A percentile compares a stretch with the other conserved stretches of the same genome.
Conservation (phyloP, 192 early-diverging fungal genomes). For the Mortierella hygrophila region DNA sequence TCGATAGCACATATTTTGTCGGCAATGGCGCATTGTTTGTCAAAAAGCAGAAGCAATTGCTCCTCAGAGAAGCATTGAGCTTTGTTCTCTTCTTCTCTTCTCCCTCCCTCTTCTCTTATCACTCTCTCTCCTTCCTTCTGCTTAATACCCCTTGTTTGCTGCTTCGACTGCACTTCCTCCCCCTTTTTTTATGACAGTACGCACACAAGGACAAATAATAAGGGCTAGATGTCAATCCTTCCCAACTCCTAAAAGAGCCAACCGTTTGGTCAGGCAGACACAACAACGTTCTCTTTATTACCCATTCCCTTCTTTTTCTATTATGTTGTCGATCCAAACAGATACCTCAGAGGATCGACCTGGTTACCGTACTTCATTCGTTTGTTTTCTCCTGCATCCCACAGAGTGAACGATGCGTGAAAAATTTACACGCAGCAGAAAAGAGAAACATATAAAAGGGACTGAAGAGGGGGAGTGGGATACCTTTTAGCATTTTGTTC, state of each 20-base stretch:
- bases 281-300: neutral
- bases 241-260: neutral
- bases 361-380: neutral
- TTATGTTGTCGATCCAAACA: neutral
- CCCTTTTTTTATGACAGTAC: neutral
- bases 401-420: neutral
- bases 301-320: neutral
- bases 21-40: neutral
- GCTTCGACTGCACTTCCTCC: neutral
- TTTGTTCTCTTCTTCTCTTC: neutral
- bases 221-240: conserved; percentile 5
- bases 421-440: neutral
- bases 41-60: neutral
- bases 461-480: neutral
- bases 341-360: neutral
- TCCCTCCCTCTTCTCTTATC: neutral
- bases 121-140: neutral
- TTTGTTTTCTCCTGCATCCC: neutral
- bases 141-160: neutral
- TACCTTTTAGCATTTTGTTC: neutral
- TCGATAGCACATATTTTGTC: neutral
- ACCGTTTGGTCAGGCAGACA: neutral
- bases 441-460: neutral
- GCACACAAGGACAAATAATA: neutral
- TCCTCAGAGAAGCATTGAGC: conserved; percentile 1